Evolutionary conservation across 1,139 yeast species (phyloP).

Genomic region (Magnusiomyces paraingens): DNA sequence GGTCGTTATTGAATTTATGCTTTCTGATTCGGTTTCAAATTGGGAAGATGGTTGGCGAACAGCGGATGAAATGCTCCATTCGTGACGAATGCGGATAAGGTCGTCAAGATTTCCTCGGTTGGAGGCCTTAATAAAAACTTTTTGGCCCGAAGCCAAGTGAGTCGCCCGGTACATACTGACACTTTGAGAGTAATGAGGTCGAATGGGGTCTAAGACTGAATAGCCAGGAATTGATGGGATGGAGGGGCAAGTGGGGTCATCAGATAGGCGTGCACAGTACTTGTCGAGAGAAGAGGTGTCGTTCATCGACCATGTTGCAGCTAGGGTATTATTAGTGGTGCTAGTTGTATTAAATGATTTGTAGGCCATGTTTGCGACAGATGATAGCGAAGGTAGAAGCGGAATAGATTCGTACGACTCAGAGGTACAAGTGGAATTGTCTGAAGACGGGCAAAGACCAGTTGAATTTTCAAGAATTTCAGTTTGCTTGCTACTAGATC

Average conservation of each 20-base stretch:
- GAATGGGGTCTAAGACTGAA: slow-evolving; percentile 22
- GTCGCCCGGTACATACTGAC: slow-evolving; percentile 27
- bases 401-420: too few species aligned
- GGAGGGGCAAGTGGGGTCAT: background rate
- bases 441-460: too few species aligned
- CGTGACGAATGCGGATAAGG: slow-evolving; percentile 27
- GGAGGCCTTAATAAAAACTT: slow-evolving; percentile 25
- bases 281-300: too few species aligned
- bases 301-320: too few species aligned
- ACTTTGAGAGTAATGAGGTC: slow-evolving; percentile 23
- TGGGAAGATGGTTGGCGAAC: background rate
- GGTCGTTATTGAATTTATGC: slow-evolving; percentile 4
- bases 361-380: too few species aligned
- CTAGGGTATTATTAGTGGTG: too few species aligned
- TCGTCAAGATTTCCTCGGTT: slow-evolving; percentile 26
- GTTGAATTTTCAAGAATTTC: too few species aligned
- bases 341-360: too few species aligned
- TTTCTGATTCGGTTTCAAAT: slow-evolving; percentile 4
- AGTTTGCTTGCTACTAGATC: too few species aligned
- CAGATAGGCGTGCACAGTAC: background rate
- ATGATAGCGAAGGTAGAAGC: too few species aligned
- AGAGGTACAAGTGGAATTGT: too few species aligned
- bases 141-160: slow-evolving; percentile 18
- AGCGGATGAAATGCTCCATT: slow-evolving; percentile 25
- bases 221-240: slow-evolving; percentile 23